Evolutionary conservation across 495 filamentous ascomycete genomes (phyloP).

Genomic region (Massariosphaeria phaeospora): DNA sequence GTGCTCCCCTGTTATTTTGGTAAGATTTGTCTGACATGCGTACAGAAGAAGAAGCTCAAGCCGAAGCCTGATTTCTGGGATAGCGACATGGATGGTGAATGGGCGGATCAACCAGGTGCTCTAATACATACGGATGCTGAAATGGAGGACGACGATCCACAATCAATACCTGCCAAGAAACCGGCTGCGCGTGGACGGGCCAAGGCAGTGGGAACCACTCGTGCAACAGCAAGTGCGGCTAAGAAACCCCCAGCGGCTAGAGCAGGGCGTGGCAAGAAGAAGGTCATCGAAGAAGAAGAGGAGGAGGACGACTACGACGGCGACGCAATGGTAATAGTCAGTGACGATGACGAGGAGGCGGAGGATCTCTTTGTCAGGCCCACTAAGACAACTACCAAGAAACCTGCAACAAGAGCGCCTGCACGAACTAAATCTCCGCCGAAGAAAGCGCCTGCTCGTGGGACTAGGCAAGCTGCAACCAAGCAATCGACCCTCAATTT

Average conservation of each 20-base stretch:
- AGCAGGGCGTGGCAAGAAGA: conserved; percentile 42
- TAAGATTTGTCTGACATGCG: conserved; percentile 6
- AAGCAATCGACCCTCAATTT: conserved; percentile 74
- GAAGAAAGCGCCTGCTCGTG: conserved; percentile 43
- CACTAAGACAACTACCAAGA: conserved; percentile 45
- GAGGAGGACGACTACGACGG: conserved; percentile 41
- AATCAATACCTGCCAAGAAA: conserved; percentile 32
- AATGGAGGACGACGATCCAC: conserved; percentile 48
- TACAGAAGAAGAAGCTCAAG: conserved; percentile 58
- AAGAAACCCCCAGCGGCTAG: conserved; percentile 39
- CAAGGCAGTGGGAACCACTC: conserved; percentile 41
- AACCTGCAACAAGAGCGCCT: conserved; percentile 43
- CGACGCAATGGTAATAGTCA: conserved; percentile 49
- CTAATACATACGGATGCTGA: conserved; percentile 55
- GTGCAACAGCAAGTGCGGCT: conserved; percentile 42
- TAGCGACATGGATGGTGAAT: conserved; percentile 74
- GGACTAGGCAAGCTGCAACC: too few species aligned
- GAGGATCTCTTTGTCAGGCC: conserved; percentile 53
- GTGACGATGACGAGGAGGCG: conserved; percentile 60
- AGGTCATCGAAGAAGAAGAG: conserved; percentile 46
- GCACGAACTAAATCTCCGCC: conserved; percentile 34
- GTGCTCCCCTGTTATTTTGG: neutral
- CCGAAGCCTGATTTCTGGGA: conserved; percentile 79
- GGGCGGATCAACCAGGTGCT: conserved; percentile 74
- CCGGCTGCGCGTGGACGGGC: conserved; percentile 48